Conservation (phyloP, 2,329 filamentous ascomycete species). For the Xylogone sp. region DNA sequence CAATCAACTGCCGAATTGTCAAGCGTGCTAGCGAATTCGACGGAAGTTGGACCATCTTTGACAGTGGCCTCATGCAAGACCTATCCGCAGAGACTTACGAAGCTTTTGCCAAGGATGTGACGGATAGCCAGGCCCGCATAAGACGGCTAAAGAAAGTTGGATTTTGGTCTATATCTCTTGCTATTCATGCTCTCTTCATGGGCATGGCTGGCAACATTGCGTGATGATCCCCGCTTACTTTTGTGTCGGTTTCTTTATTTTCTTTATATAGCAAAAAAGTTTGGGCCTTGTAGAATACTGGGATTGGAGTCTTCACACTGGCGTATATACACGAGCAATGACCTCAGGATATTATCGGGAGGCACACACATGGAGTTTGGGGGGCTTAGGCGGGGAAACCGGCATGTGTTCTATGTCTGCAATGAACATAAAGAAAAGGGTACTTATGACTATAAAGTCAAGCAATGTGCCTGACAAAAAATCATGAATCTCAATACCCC, state of each 20-base stretch:
- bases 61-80: conserved; percentile 92
- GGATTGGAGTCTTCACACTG: neutral
- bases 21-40: conserved; percentile 89
- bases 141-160: conserved; percentile 92
- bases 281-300: conserved; percentile 7
- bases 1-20: conserved; percentile 89
- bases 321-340: neutral
- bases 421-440: neutral
- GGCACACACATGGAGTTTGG: neutral
- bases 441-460: neutral
- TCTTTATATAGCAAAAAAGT: conserved; percentile 15
- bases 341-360: neutral
- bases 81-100: conserved; percentile 90
- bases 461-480: neutral
- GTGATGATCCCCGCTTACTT: conserved; percentile 28
- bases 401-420: neutral
- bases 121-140: conserved; percentile 81
- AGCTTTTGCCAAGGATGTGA: conserved; percentile 87
- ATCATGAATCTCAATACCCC: neutral
- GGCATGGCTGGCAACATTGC: conserved; percentile 83
- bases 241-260: conserved; percentile 8
- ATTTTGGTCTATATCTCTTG: conserved; percentile 90
- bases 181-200: conserved; percentile 90
- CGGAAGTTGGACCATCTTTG: conserved; percentile 90
- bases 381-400: neutral